Percentiles rank a stretch among this genome's conserved stretches.
Conservation (phyloP, 257 asterid species). For the Agastache rugosa region DNA sequence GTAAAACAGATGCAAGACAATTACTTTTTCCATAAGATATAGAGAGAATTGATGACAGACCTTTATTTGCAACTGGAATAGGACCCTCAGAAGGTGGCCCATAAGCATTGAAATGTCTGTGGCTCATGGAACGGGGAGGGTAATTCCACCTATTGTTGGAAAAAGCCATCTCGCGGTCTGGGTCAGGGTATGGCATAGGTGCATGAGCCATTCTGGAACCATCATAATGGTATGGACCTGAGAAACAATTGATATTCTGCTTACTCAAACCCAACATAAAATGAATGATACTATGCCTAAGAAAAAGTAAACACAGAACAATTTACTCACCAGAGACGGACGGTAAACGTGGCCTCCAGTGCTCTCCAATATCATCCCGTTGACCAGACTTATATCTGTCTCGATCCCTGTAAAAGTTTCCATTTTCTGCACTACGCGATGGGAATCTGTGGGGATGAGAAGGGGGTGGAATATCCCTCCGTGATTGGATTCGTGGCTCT, state of each 20-base stretch:
- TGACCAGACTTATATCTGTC: slow-evolving; percentile 58
- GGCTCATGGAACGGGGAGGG: slow-evolving; percentile 66
- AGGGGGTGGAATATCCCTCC: slow-evolving; percentile 61
- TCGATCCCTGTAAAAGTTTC: slow-evolving; percentile 61
- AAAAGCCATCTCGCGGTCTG: slow-evolving; percentile 57
- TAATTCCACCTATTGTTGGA: slow-evolving; percentile 66
- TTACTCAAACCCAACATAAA: slow-evolving; percentile 23
- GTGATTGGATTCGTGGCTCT: slow-evolving; percentile 62
- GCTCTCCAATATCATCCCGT: slow-evolving; percentile 60
- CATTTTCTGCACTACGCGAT: slow-evolving; percentile 60
- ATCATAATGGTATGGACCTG: slow-evolving; percentile 76
- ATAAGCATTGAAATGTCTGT: slow-evolving; percentile 60
- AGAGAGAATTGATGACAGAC: slow-evolving; percentile 43
- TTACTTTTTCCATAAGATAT: slow-evolving; percentile 1
- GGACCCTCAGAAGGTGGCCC: slow-evolving; percentile 74
- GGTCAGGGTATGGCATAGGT: slow-evolving; percentile 59
- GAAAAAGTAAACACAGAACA: slow-evolving; percentile 6
- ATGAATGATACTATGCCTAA: neutral
- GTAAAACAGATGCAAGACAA: slow-evolving; percentile 17
- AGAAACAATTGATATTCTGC: slow-evolving; percentile 16
- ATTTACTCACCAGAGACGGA: slow-evolving; percentile 58
- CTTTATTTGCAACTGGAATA: slow-evolving; percentile 77
- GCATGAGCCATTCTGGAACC: slow-evolving; percentile 61
- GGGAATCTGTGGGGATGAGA: slow-evolving; percentile 64
- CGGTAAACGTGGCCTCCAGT: slow-evolving; percentile 73